Conservation (phyloP, 306 rosid genomes). For the Cicer cuneatum region DNA sequence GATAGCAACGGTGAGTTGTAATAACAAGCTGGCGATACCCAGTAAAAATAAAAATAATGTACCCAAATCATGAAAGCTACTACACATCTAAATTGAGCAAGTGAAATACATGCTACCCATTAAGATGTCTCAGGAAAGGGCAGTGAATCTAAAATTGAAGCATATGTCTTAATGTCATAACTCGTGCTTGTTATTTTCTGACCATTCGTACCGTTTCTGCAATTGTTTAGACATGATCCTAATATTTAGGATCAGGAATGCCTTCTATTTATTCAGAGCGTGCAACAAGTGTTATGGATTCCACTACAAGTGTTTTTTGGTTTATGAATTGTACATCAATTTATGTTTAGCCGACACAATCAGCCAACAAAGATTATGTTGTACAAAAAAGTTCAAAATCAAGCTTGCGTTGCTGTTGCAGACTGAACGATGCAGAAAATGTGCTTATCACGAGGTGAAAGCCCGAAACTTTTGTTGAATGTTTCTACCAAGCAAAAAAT, state of each 20-base stretch:
- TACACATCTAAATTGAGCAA: neutral
- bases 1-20: neutral
- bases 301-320: too few species aligned
- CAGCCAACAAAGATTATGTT: too few species aligned
- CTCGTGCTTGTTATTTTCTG: neutral
- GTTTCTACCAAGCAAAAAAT: too few species aligned
- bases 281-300: neutral
- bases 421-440: too few species aligned
- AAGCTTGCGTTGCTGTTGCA: too few species aligned
- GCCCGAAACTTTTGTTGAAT: too few species aligned
- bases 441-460: too few species aligned
- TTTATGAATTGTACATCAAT: too few species aligned
- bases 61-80: conserved; percentile 7
- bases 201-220: neutral
- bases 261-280: conserved; percentile 10
- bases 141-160: conserved; percentile 4
- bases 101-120: neutral
- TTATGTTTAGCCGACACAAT: too few species aligned
- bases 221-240: conserved; percentile 42
- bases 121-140: neutral
- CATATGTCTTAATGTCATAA: neutral
- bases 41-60: neutral
- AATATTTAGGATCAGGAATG: conserved; percentile 24
- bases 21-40: neutral
- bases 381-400: too few species aligned